Evolutionary conservation across 371 early-diverging fungal species (phyloP).

Genomic region (Caulochytrium protostelioides): DNA sequence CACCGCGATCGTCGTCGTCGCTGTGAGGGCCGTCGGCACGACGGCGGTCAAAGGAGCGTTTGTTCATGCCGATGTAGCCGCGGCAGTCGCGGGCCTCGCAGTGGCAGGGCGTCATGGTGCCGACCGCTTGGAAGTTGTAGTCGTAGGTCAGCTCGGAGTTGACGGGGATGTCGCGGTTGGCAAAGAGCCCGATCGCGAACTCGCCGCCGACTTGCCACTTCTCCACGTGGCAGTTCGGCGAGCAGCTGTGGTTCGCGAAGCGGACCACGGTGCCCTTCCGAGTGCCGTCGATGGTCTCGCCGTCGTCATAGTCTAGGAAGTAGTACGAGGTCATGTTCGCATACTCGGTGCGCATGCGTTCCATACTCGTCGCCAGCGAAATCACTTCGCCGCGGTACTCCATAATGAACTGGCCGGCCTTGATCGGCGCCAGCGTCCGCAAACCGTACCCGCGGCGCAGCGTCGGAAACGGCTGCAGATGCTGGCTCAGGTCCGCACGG

Average conservation of each 20-base stretch:
- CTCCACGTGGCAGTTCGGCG: constrained; percentile 80
- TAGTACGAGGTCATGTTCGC: constrained; percentile 45
- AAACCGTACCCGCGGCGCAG: constrained; percentile 55
- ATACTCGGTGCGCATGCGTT: constrained; percentile 52
- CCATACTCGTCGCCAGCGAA: constrained; percentile 33
- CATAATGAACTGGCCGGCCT: constrained; percentile 40
- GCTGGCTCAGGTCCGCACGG: no score
- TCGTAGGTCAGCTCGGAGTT: constrained; percentile 64
- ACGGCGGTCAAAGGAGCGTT: no score
- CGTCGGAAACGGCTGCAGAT: no score
- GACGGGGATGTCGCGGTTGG: constrained; percentile 42
- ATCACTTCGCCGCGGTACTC: constrained; percentile 83
- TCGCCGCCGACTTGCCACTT: constrained; percentile 57
- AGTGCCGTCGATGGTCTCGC: constrained; percentile 58
- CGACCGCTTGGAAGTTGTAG: constrained; percentile 55
- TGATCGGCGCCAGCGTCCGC: constrained; percentile 33
- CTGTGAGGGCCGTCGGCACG: no score
- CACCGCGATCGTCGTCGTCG: no score
- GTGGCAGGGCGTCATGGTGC: constrained; percentile 41
- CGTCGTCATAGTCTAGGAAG: constrained; percentile 51
- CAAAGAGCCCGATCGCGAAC: constrained; percentile 52
- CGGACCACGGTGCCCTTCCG: constrained; percentile 50
- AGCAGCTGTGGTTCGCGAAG: constrained; percentile 58
- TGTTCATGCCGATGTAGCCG: no score
- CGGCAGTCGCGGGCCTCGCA: constrained; percentile 50